Evolutionary conservation across 1,284 basidiomycete genomes (phyloP), one percentile per base, ranked within the genome.

Genomic region (Apiotrichum veenhuisii): DNA sequence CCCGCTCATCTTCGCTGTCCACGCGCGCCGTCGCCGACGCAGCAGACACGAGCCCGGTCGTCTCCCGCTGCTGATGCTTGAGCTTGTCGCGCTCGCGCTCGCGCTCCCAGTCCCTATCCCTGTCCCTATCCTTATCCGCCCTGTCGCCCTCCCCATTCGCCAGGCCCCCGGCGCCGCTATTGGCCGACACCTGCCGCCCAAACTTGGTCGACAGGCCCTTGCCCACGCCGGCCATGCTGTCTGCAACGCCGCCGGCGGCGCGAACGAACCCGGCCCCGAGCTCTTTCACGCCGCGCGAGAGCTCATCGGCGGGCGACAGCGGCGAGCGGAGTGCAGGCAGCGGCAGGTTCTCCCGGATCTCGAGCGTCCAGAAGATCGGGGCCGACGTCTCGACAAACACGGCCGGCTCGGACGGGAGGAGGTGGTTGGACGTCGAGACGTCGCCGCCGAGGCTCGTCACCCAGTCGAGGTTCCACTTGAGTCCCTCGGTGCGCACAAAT

Each of bases 401-500:
- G 10, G 59, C 25, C 3, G 67, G 67, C 59, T 87, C 81, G 8
- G 81, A 80, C 0, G 84, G 84, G 0, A 89, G 71, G 2, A 97
- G 79, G 65, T 95, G 91, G 69, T 98, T 98, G 0, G 91, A 95
- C 0, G 93, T 95, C 1, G 93, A 96, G 0, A 98, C 76, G 23
- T 89, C 69, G 0, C 89, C 88, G 44, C 87, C 85, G 58, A 96
- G 88, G 0, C 85, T 88, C 0, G 91, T 93, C 54, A 80, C 77
- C 53, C 80, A 75, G 33, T 86, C 80, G 57, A 97, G 74, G 73
- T 98, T 88, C 95, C 95, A 98, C 64, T 86, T 82, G 42, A 98
- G 80, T 0, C 96, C 96, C 9, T 79, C 82, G 0, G 94, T 98
- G 1, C 85, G 83, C 22, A 98, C 80, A 17, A 84, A 77, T 0